These are phyloP conservation scores for Elaeis oleifera DNA, from an alignment of 202 grass and related monocot genomes.

Conservation along the genomic window DNA sequence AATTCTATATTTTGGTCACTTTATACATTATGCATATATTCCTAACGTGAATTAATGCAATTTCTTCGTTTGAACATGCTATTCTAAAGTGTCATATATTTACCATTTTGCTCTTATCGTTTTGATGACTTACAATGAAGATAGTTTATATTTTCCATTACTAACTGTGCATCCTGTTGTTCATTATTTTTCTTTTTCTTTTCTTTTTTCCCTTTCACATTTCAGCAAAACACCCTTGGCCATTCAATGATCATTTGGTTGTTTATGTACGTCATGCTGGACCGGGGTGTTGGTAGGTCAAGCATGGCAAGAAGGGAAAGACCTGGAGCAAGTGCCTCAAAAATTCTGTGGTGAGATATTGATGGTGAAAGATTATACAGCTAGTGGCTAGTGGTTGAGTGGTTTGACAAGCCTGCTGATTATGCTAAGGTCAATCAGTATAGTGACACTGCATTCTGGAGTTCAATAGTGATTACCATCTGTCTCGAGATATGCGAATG, in stretches of 20 bases:
- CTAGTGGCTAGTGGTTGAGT: neutral
- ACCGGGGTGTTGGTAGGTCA: conserved; percentile 21
- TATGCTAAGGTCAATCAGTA: too few relatives aligned
- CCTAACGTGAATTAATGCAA: too few relatives aligned
- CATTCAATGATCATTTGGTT: conserved; percentile 34
- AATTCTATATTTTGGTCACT: too few relatives aligned
- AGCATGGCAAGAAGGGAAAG: conserved; percentile 31
- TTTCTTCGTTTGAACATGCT: too few relatives aligned
- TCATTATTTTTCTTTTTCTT: neutral
- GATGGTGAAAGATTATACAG: conserved; percentile 20
- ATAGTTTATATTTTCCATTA: neutral
- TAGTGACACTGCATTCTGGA: too few relatives aligned
- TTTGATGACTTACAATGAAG: too few relatives aligned
- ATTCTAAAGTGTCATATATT: too few relatives aligned
- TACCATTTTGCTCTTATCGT: too few relatives aligned
- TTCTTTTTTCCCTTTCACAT: neutral
- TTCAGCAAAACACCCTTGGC: conserved; percentile 21
- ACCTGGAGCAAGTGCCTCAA: conserved; percentile 21
- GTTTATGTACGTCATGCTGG: conserved; percentile 28
- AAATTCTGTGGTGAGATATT: conserved; percentile 19
- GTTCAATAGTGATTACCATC: too few relatives aligned
- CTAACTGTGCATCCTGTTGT: neutral
- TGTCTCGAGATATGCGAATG: too few relatives aligned
- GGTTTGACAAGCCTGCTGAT: too few relatives aligned
- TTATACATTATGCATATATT: too few relatives aligned